These are phyloP conservation scores for Filosporella fistucella DNA, from an alignment of 495 filamentous ascomycete species.

Conservation along the genomic window DNA sequence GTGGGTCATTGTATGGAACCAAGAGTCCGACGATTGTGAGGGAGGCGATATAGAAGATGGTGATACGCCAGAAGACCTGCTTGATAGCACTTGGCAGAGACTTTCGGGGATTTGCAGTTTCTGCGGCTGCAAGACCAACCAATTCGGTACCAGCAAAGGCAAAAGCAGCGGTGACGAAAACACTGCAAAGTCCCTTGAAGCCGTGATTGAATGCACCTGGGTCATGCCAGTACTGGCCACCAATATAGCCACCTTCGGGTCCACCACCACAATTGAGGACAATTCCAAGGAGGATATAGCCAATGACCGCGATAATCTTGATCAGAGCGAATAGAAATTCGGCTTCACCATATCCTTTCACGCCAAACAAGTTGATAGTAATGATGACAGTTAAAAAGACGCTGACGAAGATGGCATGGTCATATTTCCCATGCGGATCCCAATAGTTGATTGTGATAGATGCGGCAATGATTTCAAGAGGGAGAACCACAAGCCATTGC, in stretches of 20 bases:
- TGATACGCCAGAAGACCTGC: conserved; percentile 95
- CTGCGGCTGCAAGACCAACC: conserved; percentile 87
- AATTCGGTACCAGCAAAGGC: conserved; percentile 90
- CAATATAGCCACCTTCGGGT: conserved; percentile 64
- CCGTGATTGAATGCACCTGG: conserved; percentile 90
- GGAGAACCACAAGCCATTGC: conserved; percentile 88
- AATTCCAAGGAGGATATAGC: conserved; percentile 82
- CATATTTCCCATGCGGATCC: conserved; percentile 48
- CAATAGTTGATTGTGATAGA: conserved; percentile 87
- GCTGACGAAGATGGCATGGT: conserved; percentile 78
- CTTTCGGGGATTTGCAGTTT: conserved; percentile 83
- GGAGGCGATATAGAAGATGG: conserved; percentile 78
- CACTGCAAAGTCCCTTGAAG: conserved; percentile 90
- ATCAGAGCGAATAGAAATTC: conserved; percentile 84
- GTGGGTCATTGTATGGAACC: conserved; percentile 61
- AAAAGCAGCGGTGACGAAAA: conserved; percentile 91
- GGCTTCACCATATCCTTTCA: conserved; percentile 85
- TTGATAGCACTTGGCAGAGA: conserved; percentile 82
- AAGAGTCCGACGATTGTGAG: conserved; percentile 69
- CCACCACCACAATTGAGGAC: conserved; percentile 78
- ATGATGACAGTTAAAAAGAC: conserved; percentile 75
- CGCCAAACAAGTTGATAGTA: conserved; percentile 79
- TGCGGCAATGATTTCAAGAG: conserved; percentile 86
- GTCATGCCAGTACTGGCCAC: conserved; percentile 73
- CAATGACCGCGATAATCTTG: conserved; percentile 83